Evolutionary conservation across 2,329 filamentous ascomycete genomes (phyloP).

Genomic region (Trichophyton equinum): DNA sequence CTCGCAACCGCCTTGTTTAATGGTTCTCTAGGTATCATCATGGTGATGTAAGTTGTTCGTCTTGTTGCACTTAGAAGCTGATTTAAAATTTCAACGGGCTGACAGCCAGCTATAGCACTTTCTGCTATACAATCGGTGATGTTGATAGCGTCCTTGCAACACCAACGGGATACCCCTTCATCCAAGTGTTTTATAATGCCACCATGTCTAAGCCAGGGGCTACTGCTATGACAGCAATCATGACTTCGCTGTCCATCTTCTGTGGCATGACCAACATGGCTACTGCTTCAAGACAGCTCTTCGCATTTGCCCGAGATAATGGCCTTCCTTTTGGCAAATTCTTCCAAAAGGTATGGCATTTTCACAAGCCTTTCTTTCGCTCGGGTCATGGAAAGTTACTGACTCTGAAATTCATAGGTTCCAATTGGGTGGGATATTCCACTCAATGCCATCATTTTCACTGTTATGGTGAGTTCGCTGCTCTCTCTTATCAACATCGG

Average conservation of each 20-base stretch:
- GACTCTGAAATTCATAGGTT: constrained; percentile 13
- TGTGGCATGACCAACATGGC: constrained; percentile 23
- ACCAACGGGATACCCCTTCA: constrained; percentile 25
- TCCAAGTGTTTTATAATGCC: constrained; percentile 23
- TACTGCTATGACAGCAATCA: constrained; percentile 17
- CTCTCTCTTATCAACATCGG: constrained; percentile 43
- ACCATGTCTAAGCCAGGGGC: constrained; percentile 20
- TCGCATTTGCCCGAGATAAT: constrained; percentile 39
- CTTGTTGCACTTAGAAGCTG: background rate
- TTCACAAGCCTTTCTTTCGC: background rate
- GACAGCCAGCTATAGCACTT: constrained; percentile 1
- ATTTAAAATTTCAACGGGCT: background rate
- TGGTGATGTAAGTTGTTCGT: constrained; percentile 10
- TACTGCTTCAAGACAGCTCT: constrained; percentile 23
- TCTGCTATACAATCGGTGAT: constrained; percentile 9
- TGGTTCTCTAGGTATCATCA: constrained; percentile 24
- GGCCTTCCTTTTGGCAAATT: constrained; percentile 37
- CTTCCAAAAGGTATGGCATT: constrained; percentile 12
- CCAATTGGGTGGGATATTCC: constrained; percentile 31
- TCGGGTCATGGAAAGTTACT: background rate
- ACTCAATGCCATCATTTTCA: constrained; percentile 38
- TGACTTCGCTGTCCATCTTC: constrained; percentile 19
- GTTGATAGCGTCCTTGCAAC: constrained; percentile 2
- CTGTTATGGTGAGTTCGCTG: constrained; percentile 30
- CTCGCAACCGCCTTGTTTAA: constrained; percentile 26